Conservation (phyloP, 2,329 filamentous ascomycete species). For the Talaromyces marneffei region DNA sequence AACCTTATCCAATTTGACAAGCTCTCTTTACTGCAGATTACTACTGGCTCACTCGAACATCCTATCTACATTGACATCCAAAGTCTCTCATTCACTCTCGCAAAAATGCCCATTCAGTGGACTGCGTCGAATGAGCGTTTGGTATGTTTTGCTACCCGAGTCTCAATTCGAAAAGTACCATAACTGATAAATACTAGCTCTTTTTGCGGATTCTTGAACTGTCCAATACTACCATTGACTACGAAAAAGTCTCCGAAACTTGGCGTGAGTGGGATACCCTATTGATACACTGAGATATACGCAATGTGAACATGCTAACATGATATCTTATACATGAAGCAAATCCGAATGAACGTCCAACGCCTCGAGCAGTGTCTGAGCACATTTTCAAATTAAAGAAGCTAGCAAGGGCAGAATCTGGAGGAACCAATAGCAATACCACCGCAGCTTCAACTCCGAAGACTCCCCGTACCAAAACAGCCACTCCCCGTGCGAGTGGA, state of each 20-base stretch:
- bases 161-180: background rate
- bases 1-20: background rate
- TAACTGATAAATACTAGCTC: background rate
- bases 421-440: background rate
- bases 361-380: slow-evolving; percentile 9
- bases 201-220: background rate
- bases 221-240: background rate
- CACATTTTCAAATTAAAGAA: slow-evolving; percentile 10
- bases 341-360: slow-evolving; percentile 6
- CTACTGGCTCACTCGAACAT: too few relatives aligned
- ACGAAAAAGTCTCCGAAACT: background rate
- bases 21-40: background rate
- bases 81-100: too few relatives aligned
- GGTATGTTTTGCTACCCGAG: background rate
- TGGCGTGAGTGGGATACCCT: slow-evolving; percentile 15
- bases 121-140: slow-evolving; percentile 1
- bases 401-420: background rate
- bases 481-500: background rate
- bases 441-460: background rate
- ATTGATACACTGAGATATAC: too few relatives aligned
- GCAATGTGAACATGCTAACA: background rate
- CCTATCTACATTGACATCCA: background rate
- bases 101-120: slow-evolving; percentile 11
- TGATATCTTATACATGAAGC: background rate
- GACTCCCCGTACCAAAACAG: background rate